These are phyloP conservation scores for Zymoseptoria brevis DNA, from an alignment of 2,329 filamentous ascomycete genomes.

Conservation along the genomic window DNA sequence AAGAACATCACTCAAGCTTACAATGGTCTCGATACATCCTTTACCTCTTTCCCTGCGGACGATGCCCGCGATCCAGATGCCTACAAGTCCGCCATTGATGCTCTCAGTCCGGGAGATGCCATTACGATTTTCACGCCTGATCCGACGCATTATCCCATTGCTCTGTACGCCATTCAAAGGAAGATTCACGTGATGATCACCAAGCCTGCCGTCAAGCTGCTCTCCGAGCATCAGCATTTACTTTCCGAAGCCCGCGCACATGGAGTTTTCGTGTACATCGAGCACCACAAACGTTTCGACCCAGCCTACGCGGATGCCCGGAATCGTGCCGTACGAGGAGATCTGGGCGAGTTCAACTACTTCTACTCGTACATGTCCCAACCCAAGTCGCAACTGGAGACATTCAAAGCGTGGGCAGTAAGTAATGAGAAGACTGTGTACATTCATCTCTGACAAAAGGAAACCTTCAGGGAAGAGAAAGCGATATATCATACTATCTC, in stretches of 20 bases:
- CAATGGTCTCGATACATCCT: conserved; percentile 80
- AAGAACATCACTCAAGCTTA: conserved; percentile 76
- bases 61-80: conserved; percentile 66
- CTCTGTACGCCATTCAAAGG: conserved; percentile 81
- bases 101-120: conserved; percentile 70
- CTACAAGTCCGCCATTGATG: conserved; percentile 84
- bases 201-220: conserved; percentile 82
- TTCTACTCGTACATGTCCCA: conserved; percentile 97
- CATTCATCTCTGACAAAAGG: no score
- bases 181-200: conserved; percentile 87
- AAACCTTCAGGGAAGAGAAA: no score
- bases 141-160: conserved; percentile 85
- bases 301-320: conserved; percentile 85
- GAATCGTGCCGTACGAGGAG: conserved; percentile 56
- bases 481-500: conserved; percentile 83
- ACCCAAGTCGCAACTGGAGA: conserved; percentile 83
- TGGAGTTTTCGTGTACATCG: conserved; percentile 82
- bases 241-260: conserved; percentile 63
- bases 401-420: conserved; percentile 86
- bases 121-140: conserved; percentile 96
- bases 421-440: no score
- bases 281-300: conserved; percentile 96
- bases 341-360: conserved; percentile 90
- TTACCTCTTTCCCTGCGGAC: conserved; percentile 72
- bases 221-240: conserved; percentile 70